Conservation (phyloP, 164 flowering plant species). For the Houttuynia cordata region DNA sequence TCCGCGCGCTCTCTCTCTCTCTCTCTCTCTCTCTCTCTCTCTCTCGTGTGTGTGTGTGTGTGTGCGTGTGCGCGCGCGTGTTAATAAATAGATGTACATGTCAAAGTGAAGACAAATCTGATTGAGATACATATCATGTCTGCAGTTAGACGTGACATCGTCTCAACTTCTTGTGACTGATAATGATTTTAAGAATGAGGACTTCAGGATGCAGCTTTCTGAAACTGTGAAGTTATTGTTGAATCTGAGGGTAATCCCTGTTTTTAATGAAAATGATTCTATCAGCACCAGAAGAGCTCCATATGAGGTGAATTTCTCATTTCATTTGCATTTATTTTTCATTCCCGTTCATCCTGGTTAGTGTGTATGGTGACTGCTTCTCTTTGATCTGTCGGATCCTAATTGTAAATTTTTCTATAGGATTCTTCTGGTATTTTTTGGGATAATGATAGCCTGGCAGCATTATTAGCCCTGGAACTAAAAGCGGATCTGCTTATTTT, state of each 20-base stretch:
- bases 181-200: conserved; percentile 67
- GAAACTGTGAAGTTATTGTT: conserved; percentile 65
- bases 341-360: background rate
- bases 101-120: background rate
- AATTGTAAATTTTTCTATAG: conserved; percentile 27
- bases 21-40: too few species aligned
- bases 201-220: conserved; percentile 63
- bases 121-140: background rate
- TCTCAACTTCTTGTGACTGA: conserved; percentile 96
- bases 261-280: conserved; percentile 97
- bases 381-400: background rate
- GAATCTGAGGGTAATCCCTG: conserved; percentile 63
- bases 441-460: conserved; percentile 99
- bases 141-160: conserved; percentile 86
- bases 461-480: conserved; percentile 80
- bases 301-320: conserved; percentile 53
- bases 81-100: too few species aligned
- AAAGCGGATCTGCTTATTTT: conserved; percentile 90
- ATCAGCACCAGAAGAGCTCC: conserved; percentile 91
- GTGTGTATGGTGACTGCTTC: background rate
- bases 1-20: background rate
- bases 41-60: too few species aligned
- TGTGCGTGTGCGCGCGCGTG: background rate
- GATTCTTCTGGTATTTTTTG: conserved; percentile 98
- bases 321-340: background rate